Evolutionary conservation across 148 eudicot species (phyloP).

Genomic region (Amaranthus palmeri): DNA sequence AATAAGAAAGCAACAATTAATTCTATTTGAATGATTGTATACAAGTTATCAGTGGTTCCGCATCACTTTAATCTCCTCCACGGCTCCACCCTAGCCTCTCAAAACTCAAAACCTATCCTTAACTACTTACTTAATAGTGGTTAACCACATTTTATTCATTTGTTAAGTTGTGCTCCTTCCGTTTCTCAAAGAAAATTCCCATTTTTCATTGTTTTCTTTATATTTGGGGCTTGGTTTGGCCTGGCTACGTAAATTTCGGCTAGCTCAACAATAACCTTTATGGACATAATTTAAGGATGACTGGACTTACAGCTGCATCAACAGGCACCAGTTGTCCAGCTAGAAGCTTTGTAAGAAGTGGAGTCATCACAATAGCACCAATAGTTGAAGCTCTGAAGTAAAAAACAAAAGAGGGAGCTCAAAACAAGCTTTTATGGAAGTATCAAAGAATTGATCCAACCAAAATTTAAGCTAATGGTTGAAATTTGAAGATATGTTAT

Average conservation of each 20-base stretch:
- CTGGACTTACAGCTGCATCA: conserved; percentile 84
- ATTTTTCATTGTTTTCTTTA: not conserved
- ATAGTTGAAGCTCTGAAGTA: conserved; percentile 77
- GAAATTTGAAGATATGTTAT: too few species aligned
- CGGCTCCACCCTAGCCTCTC: not conserved
- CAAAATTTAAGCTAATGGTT: too few species aligned
- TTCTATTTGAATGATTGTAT: not conserved
- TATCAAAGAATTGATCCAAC: too few species aligned
- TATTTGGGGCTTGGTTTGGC: not conserved
- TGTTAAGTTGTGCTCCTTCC: not conserved
- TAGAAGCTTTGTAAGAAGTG: conserved; percentile 91
- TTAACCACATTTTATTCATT: not conserved
- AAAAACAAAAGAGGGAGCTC: not conserved
- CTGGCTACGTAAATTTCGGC: not conserved
- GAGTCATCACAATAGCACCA: conserved; percentile 98
- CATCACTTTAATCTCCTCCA: not conserved
- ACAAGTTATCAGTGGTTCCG: not conserved
- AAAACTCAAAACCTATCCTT: not conserved
- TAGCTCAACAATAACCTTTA: not conserved
- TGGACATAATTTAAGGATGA: not conserved
- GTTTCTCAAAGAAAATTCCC: not conserved
- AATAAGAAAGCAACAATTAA: conserved; percentile 11
- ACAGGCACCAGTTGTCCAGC: conserved; percentile 99
- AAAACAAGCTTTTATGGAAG: not conserved
- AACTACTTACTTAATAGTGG: not conserved